A percentile compares a stretch with the other conserved stretches of the same genome.
Evolutionary conservation across 2,329 filamentous ascomycete genomes (phyloP).

Genomic region (Aspergillus tanneri): DNA sequence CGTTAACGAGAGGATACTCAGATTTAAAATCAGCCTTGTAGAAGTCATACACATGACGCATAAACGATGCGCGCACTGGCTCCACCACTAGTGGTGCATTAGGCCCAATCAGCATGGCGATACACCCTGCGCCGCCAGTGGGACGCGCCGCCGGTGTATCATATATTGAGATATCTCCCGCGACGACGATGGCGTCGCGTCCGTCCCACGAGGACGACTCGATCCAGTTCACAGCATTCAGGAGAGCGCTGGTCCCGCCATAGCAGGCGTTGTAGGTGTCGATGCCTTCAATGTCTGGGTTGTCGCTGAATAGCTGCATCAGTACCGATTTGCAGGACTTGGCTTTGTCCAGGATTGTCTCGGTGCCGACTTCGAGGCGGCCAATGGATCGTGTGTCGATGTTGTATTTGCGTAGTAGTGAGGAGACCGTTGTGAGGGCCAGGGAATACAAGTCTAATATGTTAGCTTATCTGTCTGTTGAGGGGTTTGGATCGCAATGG

Average conservation of each 20-base stretch:
- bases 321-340: constrained; percentile 87
- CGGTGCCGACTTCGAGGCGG: constrained; percentile 79
- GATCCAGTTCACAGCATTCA: constrained; percentile 82
- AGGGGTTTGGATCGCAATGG: constrained; percentile 20
- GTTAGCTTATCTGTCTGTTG: constrained; percentile 10
- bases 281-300: constrained; percentile 79
- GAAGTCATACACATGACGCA: constrained; percentile 84
- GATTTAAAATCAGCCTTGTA: constrained; percentile 86
- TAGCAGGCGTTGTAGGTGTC: constrained; percentile 86
- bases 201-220: constrained; percentile 87
- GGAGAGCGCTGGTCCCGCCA: constrained; percentile 78
- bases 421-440: constrained; percentile 72
- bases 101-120: constrained; percentile 76
- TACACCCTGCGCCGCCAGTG: constrained; percentile 75
- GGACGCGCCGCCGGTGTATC: constrained; percentile 79
- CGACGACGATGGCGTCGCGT: constrained; percentile 74
- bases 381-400: constrained; percentile 76
- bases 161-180: constrained; percentile 81
- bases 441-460: constrained; percentile 86
- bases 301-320: constrained; percentile 82
- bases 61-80: constrained; percentile 75
- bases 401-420: constrained; percentile 77
- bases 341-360: constrained; percentile 84
- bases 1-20: constrained; percentile 83
- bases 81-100: constrained; percentile 74